These are phyloP conservation scores for Trichoderma sp. DNA, from an alignment of 2,329 filamentous ascomycete species.

Conservation along the genomic window DNA sequence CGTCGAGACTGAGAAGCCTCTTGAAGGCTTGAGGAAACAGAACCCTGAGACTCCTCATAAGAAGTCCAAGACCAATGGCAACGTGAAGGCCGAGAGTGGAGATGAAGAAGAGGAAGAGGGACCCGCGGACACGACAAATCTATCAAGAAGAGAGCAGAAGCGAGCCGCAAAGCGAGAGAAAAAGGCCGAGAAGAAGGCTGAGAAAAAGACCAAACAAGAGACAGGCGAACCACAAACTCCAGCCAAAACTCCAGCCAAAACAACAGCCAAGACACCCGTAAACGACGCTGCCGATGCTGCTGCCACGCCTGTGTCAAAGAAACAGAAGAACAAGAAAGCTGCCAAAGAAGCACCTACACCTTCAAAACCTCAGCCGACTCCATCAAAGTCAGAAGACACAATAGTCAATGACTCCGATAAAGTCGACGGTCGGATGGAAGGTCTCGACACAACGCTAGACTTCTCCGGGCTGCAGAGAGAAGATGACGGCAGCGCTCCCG, in stretches of 20 bases:
- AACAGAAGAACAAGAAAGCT: constrained; percentile 31
- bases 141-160: constrained; percentile 57
- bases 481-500: constrained; percentile 50
- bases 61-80: constrained; percentile 49
- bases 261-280: constrained; percentile 13
- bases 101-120: constrained; percentile 32
- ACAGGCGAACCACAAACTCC: constrained; percentile 19
- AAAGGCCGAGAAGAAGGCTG: constrained; percentile 38
- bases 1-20: constrained; percentile 61
- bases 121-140: constrained; percentile 46
- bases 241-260: constrained; percentile 19
- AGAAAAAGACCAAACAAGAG: constrained; percentile 33
- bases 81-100: background rate
- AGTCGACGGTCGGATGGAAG: background rate
- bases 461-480: constrained; percentile 39
- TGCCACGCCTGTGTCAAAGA: constrained; percentile 33
- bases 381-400: constrained; percentile 26
- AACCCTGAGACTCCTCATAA: constrained; percentile 51
- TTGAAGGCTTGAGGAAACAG: constrained; percentile 61
- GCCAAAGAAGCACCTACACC: constrained; percentile 28
- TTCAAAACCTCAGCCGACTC: constrained; percentile 28
- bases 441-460: constrained; percentile 31
- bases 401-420: background rate
- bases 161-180: constrained; percentile 52
- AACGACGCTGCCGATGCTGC: constrained; percentile 26